Evolutionary conservation across 108 stramenopile genomes (phyloP).

Genomic region (Nannochloropsis salina): DNA sequence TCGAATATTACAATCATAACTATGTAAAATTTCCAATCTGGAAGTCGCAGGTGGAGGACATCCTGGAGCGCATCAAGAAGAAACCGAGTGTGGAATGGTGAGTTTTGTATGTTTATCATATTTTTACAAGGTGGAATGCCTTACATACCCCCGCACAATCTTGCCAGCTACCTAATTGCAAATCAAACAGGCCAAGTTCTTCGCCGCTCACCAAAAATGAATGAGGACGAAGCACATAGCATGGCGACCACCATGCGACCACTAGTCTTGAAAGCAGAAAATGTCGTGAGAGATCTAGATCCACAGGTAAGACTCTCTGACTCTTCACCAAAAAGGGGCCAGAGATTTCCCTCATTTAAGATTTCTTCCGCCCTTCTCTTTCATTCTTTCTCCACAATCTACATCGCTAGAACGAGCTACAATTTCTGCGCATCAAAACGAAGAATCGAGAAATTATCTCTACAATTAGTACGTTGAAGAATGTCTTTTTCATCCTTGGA

Average conservation of each 20-base stretch:
- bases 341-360: too few relatives aligned
- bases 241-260: not conserved
- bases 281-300: not conserved
- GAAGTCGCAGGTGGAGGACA: slow-evolving; percentile 13
- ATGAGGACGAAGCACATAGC: not conserved
- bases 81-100: not conserved
- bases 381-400: not conserved
- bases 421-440: slow-evolving; percentile 4
- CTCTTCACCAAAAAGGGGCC: too few relatives aligned
- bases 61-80: not conserved
- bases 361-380: too few relatives aligned
- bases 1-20: too few relatives aligned
- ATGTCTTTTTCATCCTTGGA: not conserved
- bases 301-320: not conserved
- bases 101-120: not conserved
- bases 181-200: slow-evolving; percentile 11
- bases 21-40: not conserved
- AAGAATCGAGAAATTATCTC: not conserved
- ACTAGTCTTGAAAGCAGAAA: slow-evolving; percentile 4
- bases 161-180: not conserved
- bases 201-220: not conserved
- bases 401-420: not conserved
- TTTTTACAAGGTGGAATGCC: not conserved
- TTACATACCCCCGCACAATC: not conserved
- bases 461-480: not conserved